Evolutionary conservation across 257 asterid species (phyloP).

Genomic region (Buddleja alternifolia): DNA sequence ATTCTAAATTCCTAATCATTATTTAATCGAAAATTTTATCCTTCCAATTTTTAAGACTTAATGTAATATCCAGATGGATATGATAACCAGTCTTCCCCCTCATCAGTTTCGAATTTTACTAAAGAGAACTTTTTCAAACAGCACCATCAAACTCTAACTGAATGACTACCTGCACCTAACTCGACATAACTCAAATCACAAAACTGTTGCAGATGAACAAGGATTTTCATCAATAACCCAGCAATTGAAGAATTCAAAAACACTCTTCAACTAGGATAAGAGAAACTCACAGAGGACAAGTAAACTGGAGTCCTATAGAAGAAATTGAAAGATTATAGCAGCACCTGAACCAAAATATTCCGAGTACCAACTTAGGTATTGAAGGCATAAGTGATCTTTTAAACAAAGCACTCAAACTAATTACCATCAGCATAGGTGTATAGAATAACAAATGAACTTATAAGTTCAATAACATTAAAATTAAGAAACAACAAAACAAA

Average conservation of each 20-base stretch:
- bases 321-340: constrained; percentile 60
- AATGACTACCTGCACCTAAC: constrained; percentile 24
- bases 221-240: constrained; percentile 34
- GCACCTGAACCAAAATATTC: constrained; percentile 61
- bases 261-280: constrained; percentile 44
- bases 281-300: constrained; percentile 65
- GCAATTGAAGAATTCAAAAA: constrained; percentile 26
- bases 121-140: constrained; percentile 3
- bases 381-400: constrained; percentile 16
- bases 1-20: background rate
- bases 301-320: constrained; percentile 60
- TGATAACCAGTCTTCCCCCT: background rate
- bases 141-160: constrained; percentile 22
- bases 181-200: constrained; percentile 35
- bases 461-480: constrained; percentile 18
- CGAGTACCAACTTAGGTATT: constrained; percentile 51
- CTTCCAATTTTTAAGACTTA: background rate
- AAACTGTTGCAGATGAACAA: constrained; percentile 28
- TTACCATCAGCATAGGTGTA: constrained; percentile 4
- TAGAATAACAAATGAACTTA: background rate
- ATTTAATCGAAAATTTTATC: constrained; percentile 4
- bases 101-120: constrained; percentile 10
- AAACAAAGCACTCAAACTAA: constrained; percentile 17
- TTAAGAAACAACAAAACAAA: background rate
- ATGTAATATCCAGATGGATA: background rate